phyloP scores from a whole-genome alignment of 208 protist species.

The Wallacemonas collosoma region DNA sequence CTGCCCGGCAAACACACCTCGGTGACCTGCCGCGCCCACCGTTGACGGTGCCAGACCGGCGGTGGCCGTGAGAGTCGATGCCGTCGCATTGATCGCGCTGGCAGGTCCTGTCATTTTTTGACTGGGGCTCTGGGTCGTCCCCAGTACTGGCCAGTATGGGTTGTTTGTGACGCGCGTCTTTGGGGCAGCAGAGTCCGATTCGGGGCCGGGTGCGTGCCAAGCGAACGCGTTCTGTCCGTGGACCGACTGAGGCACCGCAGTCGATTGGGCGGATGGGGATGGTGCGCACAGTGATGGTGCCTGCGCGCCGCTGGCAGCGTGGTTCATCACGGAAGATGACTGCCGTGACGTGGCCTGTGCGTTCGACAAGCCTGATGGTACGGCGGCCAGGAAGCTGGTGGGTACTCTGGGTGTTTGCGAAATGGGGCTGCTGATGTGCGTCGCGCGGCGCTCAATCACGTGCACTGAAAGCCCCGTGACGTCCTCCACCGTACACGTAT shows the following conservation, averaged over 20 bases:
- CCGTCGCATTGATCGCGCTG: neutral
- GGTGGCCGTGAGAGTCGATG: neutral
- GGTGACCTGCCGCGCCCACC: too few species aligned
- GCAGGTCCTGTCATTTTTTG: neutral
- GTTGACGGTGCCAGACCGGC: neutral
- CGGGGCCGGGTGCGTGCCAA: neutral
- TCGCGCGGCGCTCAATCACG: constrained; percentile 13
- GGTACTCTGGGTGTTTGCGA: neutral
- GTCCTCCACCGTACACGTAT: constrained; percentile 1
- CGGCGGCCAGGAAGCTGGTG: neutral
- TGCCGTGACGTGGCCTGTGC: neutral
- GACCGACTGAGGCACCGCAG: neutral
- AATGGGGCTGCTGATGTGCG: constrained; percentile 13
- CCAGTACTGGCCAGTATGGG: constrained; percentile 2
- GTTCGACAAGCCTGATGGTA: neutral
- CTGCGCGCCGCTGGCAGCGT: neutral
- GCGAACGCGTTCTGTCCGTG: neutral
- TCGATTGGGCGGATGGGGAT: too few species aligned
- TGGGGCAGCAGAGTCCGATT: neutral
- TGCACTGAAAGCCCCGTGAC: neutral
- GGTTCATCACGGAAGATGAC: neutral
- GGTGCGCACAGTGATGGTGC: neutral
- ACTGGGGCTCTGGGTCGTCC: neutral
- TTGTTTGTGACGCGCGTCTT: neutral
- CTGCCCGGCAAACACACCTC: neutral